These are phyloP conservation scores for Davidsoniella eucalypti DNA, from an alignment of 2,329 filamentous ascomycete species.

Conservation along the genomic window DNA sequence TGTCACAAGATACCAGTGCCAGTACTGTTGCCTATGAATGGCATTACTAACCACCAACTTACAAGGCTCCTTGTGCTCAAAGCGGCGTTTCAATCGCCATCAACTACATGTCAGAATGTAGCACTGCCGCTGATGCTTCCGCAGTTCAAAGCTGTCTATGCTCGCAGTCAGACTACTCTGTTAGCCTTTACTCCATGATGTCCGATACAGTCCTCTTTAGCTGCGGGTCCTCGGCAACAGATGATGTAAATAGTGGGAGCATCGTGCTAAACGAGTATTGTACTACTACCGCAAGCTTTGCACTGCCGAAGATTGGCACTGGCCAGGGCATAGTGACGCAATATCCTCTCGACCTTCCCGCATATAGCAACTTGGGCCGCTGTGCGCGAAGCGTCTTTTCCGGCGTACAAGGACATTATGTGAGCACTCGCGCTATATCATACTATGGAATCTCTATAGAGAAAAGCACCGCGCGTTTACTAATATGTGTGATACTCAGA, in stretches of 20 bases:
- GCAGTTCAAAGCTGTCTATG: too few species aligned
- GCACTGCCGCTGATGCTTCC: too few species aligned
- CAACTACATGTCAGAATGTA: too few species aligned
- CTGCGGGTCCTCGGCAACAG: conserved; percentile 26
- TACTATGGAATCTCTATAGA: too few species aligned
- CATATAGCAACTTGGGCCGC: conserved; percentile 25
- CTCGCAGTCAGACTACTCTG: too few species aligned
- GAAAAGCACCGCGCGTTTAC: not conserved
- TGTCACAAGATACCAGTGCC: too few species aligned
- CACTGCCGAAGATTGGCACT: conserved; percentile 24
- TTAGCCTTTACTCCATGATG: too few species aligned
- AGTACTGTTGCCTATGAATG: too few species aligned
- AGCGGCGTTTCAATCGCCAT: too few species aligned
- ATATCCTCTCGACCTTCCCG: conserved; percentile 34
- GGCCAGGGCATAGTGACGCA: conserved; percentile 27
- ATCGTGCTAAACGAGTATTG: conserved; percentile 33
- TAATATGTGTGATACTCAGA: conserved; percentile 14
- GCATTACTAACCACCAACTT: too few species aligned
- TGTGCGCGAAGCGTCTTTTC: conserved; percentile 26
- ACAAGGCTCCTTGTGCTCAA: too few species aligned
- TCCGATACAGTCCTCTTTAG: too few species aligned
- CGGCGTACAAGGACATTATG: conserved; percentile 17
- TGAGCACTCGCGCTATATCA: not conserved
- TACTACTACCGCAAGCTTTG: conserved; percentile 26
- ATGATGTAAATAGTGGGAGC: conserved; percentile 31